phyloP scores from a whole-genome alignment of 106 monocot species.

The Ottelia alismoides region DNA sequence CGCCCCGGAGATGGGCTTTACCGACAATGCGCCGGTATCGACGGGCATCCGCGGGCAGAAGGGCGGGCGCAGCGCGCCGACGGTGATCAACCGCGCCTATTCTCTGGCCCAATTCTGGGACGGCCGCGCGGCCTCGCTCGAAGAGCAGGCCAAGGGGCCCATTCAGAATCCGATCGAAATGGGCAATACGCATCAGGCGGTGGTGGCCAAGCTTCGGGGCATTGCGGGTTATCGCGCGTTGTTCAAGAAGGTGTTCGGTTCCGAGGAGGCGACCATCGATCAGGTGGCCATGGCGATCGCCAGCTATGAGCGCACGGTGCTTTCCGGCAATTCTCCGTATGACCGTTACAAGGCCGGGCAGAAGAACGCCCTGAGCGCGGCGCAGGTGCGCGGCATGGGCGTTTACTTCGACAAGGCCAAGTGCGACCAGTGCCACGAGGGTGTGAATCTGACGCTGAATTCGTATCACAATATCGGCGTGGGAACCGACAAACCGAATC shows the following conservation, averaged over 20 bases:
- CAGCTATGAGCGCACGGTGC: not conserved
- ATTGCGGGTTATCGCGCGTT: not conserved
- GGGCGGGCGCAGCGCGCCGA: not conserved
- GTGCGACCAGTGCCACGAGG: not conserved
- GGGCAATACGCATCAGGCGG: too few species aligned
- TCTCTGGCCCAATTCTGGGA: not conserved
- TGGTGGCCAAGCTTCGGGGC: not conserved
- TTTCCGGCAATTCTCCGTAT: not conserved
- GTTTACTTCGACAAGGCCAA: not conserved
- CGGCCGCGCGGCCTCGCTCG: not conserved
- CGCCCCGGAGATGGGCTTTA: not conserved
- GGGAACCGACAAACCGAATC: not conserved
- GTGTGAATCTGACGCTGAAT: not conserved
- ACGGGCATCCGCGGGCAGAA: not conserved
- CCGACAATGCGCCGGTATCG: not conserved
- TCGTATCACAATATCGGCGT: not conserved
- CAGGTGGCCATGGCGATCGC: not conserved
- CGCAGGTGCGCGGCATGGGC: not conserved
- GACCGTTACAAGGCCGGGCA: not conserved
- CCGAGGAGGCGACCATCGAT: not conserved
- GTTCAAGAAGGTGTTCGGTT: not conserved
- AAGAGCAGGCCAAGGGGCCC: not conserved
- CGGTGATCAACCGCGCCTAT: not conserved
- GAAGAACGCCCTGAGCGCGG: not conserved
- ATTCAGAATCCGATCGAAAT: too few species aligned